A percentile compares a stretch with the other conserved stretches of the same genome.
These are phyloP conservation scores for Solanum hybrid DNA, from an alignment of 305 asterid genomes.

Conservation along the genomic window DNA sequence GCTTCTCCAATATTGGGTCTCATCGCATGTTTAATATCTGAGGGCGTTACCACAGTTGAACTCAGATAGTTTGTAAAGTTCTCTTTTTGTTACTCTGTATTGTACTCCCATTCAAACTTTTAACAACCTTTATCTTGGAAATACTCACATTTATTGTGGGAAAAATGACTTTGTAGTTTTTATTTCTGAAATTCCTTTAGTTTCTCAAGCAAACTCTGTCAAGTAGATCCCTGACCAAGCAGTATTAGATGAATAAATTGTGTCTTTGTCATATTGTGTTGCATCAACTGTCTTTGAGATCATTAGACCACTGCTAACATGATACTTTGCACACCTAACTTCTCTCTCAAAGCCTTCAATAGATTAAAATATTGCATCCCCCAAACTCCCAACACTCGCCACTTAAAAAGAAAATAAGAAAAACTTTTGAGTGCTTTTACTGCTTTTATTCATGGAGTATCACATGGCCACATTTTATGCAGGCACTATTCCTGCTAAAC, in stretches of 20 bases:
- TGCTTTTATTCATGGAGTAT: background rate
- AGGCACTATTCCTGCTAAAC: conserved; percentile 89
- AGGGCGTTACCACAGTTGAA: background rate
- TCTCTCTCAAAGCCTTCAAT: background rate
- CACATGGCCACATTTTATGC: conserved; percentile 7
- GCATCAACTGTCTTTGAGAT: background rate
- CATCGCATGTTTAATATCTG: background rate
- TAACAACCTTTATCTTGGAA: background rate
- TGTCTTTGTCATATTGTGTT: background rate
- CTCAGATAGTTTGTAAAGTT: background rate
- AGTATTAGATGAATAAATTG: background rate
- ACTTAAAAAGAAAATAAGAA: background rate
- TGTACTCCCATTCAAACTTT: background rate
- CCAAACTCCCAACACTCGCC: background rate
- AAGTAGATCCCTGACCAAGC: background rate
- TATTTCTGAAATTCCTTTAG: background rate
- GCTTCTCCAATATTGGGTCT: background rate
- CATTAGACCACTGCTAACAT: background rate
- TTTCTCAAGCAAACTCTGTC: background rate
- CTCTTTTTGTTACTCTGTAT: background rate
- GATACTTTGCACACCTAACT: background rate
- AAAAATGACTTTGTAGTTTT: background rate
- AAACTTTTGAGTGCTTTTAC: background rate
- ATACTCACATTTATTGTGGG: background rate
- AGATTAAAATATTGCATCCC: background rate